A percentile compares a stretch with the other conserved stretches of the same genome.
Conservation (phyloP, 768 basidiomycete species). For the Gelatoporia subvermispora region DNA sequence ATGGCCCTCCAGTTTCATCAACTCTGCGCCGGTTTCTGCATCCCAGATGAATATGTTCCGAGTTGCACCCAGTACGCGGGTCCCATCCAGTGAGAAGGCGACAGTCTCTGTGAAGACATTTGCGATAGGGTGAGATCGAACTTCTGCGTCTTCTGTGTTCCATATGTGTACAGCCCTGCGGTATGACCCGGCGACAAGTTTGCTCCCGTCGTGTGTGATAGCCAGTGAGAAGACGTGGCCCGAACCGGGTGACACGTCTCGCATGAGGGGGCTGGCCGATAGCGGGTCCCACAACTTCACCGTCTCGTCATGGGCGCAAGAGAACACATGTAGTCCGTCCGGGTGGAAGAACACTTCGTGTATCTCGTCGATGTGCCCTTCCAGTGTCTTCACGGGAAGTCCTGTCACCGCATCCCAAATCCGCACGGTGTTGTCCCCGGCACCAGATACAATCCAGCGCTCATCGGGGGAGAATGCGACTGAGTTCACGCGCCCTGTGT, state of each 20-base stretch:
- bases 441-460: background rate
- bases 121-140: no score
- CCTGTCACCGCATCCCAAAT: background rate
- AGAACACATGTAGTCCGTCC: background rate
- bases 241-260: no score
- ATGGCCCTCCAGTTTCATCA: no score
- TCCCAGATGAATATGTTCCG: no score
- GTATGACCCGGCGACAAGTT: background rate
- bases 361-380: background rate
- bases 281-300: no score
- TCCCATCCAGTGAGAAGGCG: no score
- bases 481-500: background rate
- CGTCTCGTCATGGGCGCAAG: background rate
- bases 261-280: no score
- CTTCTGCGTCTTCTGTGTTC: background rate
- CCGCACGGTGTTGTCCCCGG: background rate
- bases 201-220: no score
- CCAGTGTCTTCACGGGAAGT: background rate
- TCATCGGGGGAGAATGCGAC: background rate
- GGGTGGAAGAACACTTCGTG: background rate
- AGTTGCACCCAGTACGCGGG: no score
- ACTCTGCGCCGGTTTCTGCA: no score
- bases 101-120: no score
- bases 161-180: background rate
- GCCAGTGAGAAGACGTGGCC: no score